Percentiles rank a stretch among this genome's conserved stretches.
These are phyloP conservation scores for Tulasnella sp. DNA, from an alignment of 768 basidiomycete genomes.

Conservation along the genomic window DNA sequence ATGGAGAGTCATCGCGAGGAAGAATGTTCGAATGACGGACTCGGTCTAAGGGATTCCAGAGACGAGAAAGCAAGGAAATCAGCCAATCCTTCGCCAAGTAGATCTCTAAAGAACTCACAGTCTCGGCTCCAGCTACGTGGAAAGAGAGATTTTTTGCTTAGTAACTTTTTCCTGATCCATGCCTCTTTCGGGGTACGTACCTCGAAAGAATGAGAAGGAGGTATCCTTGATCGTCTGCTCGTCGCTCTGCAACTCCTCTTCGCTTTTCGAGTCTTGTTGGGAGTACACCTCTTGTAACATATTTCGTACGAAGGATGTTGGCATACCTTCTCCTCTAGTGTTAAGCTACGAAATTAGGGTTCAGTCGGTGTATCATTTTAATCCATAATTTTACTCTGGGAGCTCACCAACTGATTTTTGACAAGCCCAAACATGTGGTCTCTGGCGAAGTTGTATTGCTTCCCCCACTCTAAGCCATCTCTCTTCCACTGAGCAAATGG, in stretches of 20 bases:
- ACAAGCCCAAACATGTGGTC: neutral
- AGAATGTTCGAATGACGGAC: conserved; percentile 14
- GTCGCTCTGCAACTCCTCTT: neutral
- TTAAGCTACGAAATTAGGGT: neutral
- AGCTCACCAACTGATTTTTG: neutral
- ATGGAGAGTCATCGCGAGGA: conserved; percentile 32
- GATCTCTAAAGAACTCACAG: neutral
- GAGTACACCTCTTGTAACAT: neutral
- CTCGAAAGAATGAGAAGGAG: neutral
- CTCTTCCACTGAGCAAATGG: neutral
- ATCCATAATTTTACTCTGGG: neutral
- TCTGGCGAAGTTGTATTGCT: neutral
- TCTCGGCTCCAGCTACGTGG: neutral
- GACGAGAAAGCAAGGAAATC: neutral
- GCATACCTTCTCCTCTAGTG: neutral
- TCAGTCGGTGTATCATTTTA: too few relatives aligned
- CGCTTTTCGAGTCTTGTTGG: neutral
- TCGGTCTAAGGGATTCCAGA: neutral
- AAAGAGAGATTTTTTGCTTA: neutral
- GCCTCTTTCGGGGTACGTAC: neutral
- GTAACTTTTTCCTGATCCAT: neutral
- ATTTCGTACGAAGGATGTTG: neutral
- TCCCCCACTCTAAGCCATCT: neutral
- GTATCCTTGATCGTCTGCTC: neutral
- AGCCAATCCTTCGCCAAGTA: neutral